Conservation (phyloP, 139 green algal species). For the Tetraselmis chui region DNA sequence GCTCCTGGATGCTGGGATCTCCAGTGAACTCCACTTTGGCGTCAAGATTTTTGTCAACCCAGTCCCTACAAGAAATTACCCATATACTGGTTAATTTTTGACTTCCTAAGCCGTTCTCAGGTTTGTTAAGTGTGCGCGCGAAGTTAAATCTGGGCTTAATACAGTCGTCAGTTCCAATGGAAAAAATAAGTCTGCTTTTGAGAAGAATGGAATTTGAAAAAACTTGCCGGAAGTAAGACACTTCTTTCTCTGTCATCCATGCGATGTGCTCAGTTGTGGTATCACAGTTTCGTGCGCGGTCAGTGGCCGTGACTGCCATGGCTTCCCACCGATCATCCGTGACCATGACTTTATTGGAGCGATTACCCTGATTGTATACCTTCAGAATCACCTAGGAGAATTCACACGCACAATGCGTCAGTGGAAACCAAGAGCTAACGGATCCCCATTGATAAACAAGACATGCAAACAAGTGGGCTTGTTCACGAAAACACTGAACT, state of each 20-base stretch:
- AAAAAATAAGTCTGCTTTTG: too few species aligned
- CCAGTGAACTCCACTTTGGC: not conserved
- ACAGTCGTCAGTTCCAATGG: too few species aligned
- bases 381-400: not conserved
- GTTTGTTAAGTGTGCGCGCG: too few species aligned
- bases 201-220: too few species aligned
- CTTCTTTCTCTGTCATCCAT: not conserved
- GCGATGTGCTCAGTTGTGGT: not conserved
- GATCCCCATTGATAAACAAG: not conserved
- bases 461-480: not conserved
- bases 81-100: too few species aligned
- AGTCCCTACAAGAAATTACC: not conserved
- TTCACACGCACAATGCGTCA: too few species aligned
- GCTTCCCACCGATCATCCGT: not conserved
- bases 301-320: not conserved
- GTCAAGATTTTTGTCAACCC: not conserved
- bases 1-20: not conserved
- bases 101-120: too few species aligned
- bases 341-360: not conserved
- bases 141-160: too few species aligned
- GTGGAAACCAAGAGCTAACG: too few species aligned
- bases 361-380: not conserved
- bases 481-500: not conserved
- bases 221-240: not conserved
- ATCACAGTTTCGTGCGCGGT: not conserved